These are phyloP conservation scores for Tylopilus sp. DNA, from an alignment of 768 basidiomycete genomes.

Conservation along the genomic window DNA sequence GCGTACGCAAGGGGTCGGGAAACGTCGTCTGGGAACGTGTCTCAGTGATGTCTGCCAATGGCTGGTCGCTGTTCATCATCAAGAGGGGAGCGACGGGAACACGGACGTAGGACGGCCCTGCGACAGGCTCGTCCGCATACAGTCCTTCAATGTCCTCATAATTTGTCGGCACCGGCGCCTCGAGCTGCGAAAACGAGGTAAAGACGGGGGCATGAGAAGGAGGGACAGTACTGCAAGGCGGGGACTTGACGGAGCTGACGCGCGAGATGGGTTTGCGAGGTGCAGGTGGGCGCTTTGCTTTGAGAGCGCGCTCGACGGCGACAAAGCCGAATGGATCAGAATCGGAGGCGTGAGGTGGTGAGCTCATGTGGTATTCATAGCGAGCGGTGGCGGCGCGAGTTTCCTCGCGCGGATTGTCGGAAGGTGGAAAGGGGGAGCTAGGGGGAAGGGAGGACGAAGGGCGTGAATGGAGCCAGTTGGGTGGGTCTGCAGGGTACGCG, in stretches of 20 bases:
- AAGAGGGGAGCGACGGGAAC: slow-evolving; percentile 24
- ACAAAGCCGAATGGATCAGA: slow-evolving; percentile 60
- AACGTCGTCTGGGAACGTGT: slow-evolving; percentile 13
- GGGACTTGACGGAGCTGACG: slow-evolving; percentile 15
- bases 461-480: slow-evolving; percentile 26
- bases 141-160: slow-evolving; percentile 33
- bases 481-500: slow-evolving; percentile 30
- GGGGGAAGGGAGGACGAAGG: slow-evolving; percentile 33
- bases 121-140: slow-evolving; percentile 31
- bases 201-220: no score
- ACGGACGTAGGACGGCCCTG: slow-evolving; percentile 24
- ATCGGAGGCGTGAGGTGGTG: slow-evolving; percentile 24
- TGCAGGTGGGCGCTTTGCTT: slow-evolving; percentile 34
- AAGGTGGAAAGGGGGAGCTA: slow-evolving; percentile 30
- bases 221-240: slow-evolving; percentile 19
- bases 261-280: slow-evolving; percentile 8
- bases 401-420: background rate
- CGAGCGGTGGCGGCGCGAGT: slow-evolving; percentile 5
- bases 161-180: slow-evolving; percentile 32
- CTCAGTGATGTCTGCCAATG: slow-evolving; percentile 1
- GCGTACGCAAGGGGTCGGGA: slow-evolving; percentile 29
- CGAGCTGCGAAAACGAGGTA: slow-evolving; percentile 34
- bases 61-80: slow-evolving; percentile 18
- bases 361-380: slow-evolving; percentile 19
- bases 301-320: slow-evolving; percentile 50